A percentile compares a stretch with the other conserved stretches of the same genome.
phyloP scores from a whole-genome alignment of 805 yeast species.

The Limtongozyma cylindracea region DNA sequence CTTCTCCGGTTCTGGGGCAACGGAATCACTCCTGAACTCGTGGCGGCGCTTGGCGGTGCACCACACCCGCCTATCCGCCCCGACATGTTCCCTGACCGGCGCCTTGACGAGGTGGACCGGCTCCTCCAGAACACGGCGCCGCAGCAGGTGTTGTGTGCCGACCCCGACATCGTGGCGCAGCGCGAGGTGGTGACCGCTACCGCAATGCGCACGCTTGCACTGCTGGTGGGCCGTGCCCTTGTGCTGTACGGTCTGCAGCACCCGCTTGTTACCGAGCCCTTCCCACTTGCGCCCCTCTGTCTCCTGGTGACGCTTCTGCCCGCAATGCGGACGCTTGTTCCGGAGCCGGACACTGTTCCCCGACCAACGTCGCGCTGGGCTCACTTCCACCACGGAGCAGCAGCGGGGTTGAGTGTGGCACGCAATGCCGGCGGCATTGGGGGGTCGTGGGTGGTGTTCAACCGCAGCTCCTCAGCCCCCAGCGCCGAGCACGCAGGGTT shows the following conservation, averaged over 20 bases:
- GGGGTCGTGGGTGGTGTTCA: conserved; percentile 84
- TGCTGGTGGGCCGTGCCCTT: conserved; percentile 62
- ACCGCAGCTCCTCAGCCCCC: too few relatives aligned
- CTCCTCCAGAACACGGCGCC: conserved; percentile 44
- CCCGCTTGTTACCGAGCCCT: conserved; percentile 69
- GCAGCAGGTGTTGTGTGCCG: conserved; percentile 28
- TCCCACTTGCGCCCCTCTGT: conserved; percentile 55
- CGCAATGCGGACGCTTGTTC: conserved; percentile 30
- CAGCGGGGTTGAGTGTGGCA: conserved; percentile 62
- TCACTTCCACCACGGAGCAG: conserved; percentile 74
- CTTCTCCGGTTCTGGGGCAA: too few relatives aligned
- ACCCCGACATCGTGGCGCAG: conserved; percentile 26
- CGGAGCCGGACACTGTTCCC: conserved; percentile 26
- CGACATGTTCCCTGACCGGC: conserved; percentile 52
- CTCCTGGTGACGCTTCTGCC: conserved; percentile 44
- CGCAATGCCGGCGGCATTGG: conserved; percentile 39
- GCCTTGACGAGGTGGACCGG: conserved; percentile 55
- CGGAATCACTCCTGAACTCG: conserved; percentile 13
- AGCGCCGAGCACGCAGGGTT: conserved; percentile 86
- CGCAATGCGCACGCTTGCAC: conserved; percentile 46
- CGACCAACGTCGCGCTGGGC: conserved; percentile 47
- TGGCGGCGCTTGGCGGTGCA: conserved; percentile 24
- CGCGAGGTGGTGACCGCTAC: conserved; percentile 32
- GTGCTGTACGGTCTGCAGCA: conserved; percentile 37
- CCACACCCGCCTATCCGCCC: conserved; percentile 37